Conservation (phyloP, 176 grass and related monocot genomes). For the Cymbopogon citratus region DNA sequence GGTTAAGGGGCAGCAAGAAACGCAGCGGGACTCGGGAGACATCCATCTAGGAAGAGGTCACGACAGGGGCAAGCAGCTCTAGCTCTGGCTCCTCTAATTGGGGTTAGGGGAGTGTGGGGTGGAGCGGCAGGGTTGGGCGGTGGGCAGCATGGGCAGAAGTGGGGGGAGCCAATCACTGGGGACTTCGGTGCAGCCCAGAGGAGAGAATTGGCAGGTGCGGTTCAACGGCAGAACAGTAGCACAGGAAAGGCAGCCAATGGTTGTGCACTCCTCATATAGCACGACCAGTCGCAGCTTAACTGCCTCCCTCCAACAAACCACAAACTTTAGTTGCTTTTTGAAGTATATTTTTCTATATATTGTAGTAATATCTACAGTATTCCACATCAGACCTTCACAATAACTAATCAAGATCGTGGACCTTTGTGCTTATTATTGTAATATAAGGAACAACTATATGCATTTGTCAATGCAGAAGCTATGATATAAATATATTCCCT, state of each 20-base stretch:
- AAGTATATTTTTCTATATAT: neutral
- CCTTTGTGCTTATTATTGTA: too few species aligned
- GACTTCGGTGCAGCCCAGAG: neutral
- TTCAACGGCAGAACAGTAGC: neutral
- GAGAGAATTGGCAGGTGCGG: neutral
- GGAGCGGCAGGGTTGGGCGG: neutral
- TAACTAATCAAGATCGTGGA: neutral
- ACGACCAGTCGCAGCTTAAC: neutral
- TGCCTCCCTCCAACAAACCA: neutral
- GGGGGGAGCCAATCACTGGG: neutral
- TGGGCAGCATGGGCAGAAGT: too few species aligned
- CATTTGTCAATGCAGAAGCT: too few species aligned
- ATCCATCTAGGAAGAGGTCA: too few species aligned
- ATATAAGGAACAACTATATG: too few species aligned
- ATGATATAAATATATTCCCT: too few species aligned
- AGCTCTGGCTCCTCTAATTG: neutral
- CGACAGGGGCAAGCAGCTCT: neutral
- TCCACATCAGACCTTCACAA: neutral
- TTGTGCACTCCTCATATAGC: neutral
- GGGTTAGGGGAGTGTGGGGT: neutral
- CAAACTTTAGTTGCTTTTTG: slow-evolving; percentile 1
- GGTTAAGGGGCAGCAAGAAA: too few species aligned
- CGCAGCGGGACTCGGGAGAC: too few species aligned
- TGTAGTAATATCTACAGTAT: slow-evolving; percentile 9
- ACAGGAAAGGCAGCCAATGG: neutral